phyloP scores from a whole-genome alignment of 2,329 filamentous ascomycete species.

The Bipolaris bicolor region DNA sequence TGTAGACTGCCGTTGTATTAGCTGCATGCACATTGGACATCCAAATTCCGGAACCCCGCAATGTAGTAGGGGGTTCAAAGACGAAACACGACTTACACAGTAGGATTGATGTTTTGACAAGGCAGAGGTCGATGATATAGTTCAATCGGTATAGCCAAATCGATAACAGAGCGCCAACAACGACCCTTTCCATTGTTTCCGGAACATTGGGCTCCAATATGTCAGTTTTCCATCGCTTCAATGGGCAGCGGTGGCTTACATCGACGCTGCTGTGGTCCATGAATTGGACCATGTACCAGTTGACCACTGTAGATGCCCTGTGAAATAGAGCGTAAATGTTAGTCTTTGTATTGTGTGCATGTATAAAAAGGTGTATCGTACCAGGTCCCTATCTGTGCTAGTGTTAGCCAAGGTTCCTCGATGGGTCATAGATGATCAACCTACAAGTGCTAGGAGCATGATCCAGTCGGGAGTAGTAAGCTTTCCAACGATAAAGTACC shows the following conservation, averaged over 20 bases:
- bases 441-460: slow-evolving; percentile 37
- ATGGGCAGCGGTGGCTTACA: slow-evolving; percentile 14
- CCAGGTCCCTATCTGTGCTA: slow-evolving; percentile 36
- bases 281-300: slow-evolving; percentile 36
- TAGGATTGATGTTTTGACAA: slow-evolving; percentile 45
- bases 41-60: neutral
- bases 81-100: slow-evolving; percentile 19
- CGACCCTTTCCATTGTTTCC: slow-evolving; percentile 18
- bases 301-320: slow-evolving; percentile 33
- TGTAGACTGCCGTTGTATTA: slow-evolving; percentile 31
- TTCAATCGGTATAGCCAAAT: slow-evolving; percentile 40
- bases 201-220: neutral
- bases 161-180: slow-evolving; percentile 22
- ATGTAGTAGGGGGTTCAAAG: neutral
- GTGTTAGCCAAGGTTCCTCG: slow-evolving; percentile 14
- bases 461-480: slow-evolving; percentile 39
- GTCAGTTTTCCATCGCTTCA: neutral
- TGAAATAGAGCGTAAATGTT: neutral
- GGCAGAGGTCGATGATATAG: slow-evolving; percentile 37
- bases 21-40: neutral
- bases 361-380: neutral
- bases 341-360: neutral
- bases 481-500: slow-evolving; percentile 35
- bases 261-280: slow-evolving; percentile 27
- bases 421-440: slow-evolving; percentile 2